Evolutionary conservation across 371 early-diverging fungal species (phyloP), one percentile per base, ranked within the genome.

Genomic region (Mucor ambiguus): DNA sequence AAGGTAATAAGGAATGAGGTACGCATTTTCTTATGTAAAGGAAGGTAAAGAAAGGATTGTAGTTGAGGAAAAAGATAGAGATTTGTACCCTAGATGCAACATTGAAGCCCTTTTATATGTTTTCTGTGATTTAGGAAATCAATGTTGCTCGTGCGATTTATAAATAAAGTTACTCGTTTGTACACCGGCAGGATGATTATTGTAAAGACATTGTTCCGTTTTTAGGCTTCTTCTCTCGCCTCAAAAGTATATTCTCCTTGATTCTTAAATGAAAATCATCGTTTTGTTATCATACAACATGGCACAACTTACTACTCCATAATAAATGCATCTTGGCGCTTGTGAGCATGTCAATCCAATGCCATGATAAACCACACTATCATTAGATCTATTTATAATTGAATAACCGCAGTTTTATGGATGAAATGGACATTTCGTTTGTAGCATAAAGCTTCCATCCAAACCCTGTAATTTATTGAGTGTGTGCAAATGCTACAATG

Each of bases 1-100:
- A 68, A 60, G 29, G 72, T 55, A 26, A 65, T 61, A 65, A 68
- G 66, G 69, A 72, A 55, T 35, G 69, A 65, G 33, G 66, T 58
- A 64, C 65, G 65, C 72, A 72, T 72, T 33, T 56, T 28, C 58
- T 37, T 37, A 38, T 43, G 44, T 46, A 69, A 60, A 58, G 38
- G 41, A 59, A 65, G 46, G 59, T 61, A 33, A 55, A 52, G 12
- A 52, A 56, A 35, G 18, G 38, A 41, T 33, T 44, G 48, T 57
- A 30, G 41, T 35, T 52, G 26, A 55, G 41, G 16, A 67, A n/a
- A 43, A 32, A 29, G 56, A 33, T 32, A 16, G 18, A 56, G 56
- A 32, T 16, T 4, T 30, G 14, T 56, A 8, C 4, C 11, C n/a
- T 20, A 52, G 12, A 12, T 52, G 52, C 24, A 26, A 14, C 52